Evolutionary conservation across 1,139 yeast genomes (phyloP).

Genomic region (Yamadazyma mexicana): DNA sequence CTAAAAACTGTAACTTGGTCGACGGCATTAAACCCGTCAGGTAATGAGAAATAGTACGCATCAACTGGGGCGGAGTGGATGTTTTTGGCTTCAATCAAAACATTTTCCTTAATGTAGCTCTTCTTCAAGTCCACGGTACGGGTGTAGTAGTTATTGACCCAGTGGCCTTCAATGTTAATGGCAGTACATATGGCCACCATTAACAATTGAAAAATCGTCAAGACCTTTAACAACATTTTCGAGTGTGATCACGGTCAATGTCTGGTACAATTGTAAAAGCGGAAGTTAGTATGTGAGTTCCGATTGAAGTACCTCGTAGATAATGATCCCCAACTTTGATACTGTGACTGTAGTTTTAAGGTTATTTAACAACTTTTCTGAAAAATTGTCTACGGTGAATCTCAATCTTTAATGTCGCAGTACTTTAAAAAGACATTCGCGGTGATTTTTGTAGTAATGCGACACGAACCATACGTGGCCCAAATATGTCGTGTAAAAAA

Average conservation of each 20-base stretch:
- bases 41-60: constrained; percentile 57
- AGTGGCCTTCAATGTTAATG: constrained; percentile 16
- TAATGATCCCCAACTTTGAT: neutral
- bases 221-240: constrained; percentile 2
- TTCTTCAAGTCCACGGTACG: constrained; percentile 63
- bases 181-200: constrained; percentile 1
- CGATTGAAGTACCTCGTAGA: neutral
- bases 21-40: constrained; percentile 36
- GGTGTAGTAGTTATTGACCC: constrained; percentile 49
- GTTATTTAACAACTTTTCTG: neutral
- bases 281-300: neutral
- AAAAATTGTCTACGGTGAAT: neutral
- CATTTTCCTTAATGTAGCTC: constrained; percentile 66
- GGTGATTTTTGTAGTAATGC: neutral
- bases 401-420: neutral
- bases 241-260: too few species aligned
- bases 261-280: neutral
- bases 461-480: too few species aligned
- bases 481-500: too few species aligned
- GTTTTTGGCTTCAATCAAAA: constrained; percentile 59
- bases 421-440: neutral
- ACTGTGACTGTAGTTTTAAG: neutral
- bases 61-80: constrained; percentile 52
- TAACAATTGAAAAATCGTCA: constrained; percentile 2
- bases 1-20: constrained; percentile 51